These are phyloP conservation scores for Aphanomyces invadans DNA, from an alignment of 352 stramenopile species.

Conservation along the genomic window DNA sequence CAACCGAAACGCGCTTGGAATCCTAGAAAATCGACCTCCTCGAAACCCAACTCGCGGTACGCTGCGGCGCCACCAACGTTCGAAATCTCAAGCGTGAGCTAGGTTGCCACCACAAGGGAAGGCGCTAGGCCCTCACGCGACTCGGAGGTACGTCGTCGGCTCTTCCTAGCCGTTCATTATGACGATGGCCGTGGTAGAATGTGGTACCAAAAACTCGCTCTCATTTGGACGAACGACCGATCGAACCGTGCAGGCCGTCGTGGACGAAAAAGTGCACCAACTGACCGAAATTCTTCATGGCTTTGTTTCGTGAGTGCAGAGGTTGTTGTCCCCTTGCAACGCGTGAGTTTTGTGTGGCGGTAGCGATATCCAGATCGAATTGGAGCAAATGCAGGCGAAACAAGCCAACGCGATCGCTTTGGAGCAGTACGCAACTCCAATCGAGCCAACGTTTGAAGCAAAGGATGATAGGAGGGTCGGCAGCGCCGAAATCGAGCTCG, in stretches of 20 bases:
- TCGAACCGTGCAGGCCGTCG: not conserved
- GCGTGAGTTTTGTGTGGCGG: not conserved
- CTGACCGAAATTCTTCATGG: constrained; percentile 3
- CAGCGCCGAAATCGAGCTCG: not conserved
- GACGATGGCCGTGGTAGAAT: not conserved
- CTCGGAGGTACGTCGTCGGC: not conserved
- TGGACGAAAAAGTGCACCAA: constrained; percentile 4
- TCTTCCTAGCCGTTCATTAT: not conserved
- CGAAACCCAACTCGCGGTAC: not conserved
- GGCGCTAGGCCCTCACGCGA: not conserved
- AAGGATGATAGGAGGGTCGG: not conserved
- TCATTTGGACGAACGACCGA: not conserved
- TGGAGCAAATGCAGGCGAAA: not conserved
- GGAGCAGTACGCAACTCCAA: not conserved
- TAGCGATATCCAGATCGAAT: not conserved
- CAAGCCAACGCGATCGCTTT: not conserved
- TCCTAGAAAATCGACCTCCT: not conserved
- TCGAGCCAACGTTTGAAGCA: not conserved
- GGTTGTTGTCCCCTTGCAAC: not conserved
- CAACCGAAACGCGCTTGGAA: no score
- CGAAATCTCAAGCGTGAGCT: not conserved
- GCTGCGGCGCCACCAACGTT: not conserved
- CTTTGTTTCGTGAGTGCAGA: not conserved
- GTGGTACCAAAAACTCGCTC: not conserved
- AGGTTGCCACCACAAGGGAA: not conserved